Evolutionary conservation across 2,329 filamentous ascomycete genomes (phyloP), one percentile per base, ranked within the genome.

Genomic region (Exophiala dermatitidis): DNA sequence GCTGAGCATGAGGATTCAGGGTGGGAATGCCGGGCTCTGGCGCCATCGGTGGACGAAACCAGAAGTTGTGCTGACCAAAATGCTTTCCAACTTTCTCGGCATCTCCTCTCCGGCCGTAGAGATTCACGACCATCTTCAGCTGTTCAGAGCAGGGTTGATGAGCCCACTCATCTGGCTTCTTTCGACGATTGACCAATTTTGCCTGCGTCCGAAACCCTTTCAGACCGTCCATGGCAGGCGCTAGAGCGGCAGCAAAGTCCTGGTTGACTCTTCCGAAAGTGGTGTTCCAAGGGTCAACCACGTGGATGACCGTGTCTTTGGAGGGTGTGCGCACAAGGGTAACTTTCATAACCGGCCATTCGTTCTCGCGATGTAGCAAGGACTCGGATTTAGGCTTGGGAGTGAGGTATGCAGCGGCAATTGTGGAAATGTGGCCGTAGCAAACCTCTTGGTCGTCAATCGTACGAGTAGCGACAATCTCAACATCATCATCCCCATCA

Each of bases 241-340:
- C 80, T 5, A 97, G 75, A 4, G 80, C 87, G 19, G 74, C 70
- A 0, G 89, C 81, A 10, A 83, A 83, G 60, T 76, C 79, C 5
- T 64, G 41, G 74, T 95, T 88, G 3, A 97, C 71, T n/a, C 77
- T 77, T 9, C 88, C 93, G 64, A 96, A 90, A 32, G 84, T 79
- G 37, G 77, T 77, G 2, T 82, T 79, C 1, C 81, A 83, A 58
- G 84, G 77, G 65, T 97, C 91, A 37, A 82, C 78, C 6, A 89
- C 84, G 50, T 85, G 77, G 47, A 96, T 89, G 12, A 76, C 77
- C 41, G 78, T 74, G 8, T 77, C 48, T 40, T 48, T 48, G 1
- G 50, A 41, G 8, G 54, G 38, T n/a, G 31, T 46, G 10, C 62
- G 60, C 26, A 38, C 29, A 2, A 64, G 54, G 8, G 44, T 54